Evolutionary conservation across 768 basidiomycete genomes (phyloP).

Genomic region (Tylopilus felleus): DNA sequence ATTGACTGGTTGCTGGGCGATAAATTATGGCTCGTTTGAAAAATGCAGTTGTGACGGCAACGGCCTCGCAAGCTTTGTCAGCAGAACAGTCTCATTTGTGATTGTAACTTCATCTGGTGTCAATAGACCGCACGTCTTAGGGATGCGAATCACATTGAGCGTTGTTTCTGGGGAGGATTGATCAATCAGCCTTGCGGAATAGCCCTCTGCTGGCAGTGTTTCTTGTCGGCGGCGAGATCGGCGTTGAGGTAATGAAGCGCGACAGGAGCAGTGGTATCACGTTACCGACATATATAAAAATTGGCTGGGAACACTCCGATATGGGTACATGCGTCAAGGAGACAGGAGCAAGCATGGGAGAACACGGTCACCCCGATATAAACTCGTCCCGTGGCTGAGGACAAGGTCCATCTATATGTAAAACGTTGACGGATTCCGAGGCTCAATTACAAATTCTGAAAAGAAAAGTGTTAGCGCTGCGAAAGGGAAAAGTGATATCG

Average conservation of each 20-base stretch:
- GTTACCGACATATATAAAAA: neutral
- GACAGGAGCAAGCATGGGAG: conserved; percentile 1
- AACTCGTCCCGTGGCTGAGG: neutral
- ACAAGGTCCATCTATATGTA: neutral
- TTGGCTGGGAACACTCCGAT: neutral
- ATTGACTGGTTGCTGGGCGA: conserved; percentile 62
- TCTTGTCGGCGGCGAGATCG: conserved; percentile 52
- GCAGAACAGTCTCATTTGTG: conserved; percentile 47
- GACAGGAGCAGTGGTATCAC: neutral
- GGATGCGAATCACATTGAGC: conserved; percentile 53
- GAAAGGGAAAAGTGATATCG: neutral
- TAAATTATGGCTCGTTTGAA: too few species aligned
- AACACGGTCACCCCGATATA: neutral
- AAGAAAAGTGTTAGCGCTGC: conserved; percentile 19
- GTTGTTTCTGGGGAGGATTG: conserved; percentile 44
- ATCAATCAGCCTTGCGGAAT: conserved; percentile 69
- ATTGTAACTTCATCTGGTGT: conserved; percentile 56
- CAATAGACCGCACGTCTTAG: conserved; percentile 56
- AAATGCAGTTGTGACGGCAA: conserved; percentile 56
- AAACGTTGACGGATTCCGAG: neutral
- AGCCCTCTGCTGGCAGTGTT: conserved; percentile 44
- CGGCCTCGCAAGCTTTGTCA: conserved; percentile 56
- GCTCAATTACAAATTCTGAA: conserved; percentile 3
- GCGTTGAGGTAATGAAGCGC: conserved; percentile 2
- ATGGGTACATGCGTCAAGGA: neutral